A percentile compares a stretch with the other conserved stretches of the same genome.
phyloP scores from a whole-genome alignment of 1,284 basidiomycete genomes.

The Kalmanozyma brasiliensis region DNA sequence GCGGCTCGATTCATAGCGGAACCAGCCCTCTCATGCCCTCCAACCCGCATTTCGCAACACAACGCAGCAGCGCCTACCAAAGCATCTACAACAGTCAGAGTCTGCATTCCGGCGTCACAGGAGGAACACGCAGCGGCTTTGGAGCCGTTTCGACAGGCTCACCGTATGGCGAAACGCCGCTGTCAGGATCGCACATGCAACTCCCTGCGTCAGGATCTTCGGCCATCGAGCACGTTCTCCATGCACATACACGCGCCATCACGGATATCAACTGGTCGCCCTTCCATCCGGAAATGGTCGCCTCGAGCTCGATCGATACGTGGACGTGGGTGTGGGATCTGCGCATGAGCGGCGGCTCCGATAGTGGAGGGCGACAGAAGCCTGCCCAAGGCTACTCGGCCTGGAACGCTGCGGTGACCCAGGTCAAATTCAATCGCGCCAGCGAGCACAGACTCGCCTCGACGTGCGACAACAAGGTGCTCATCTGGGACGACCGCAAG shows the following conservation, averaged over 20 bases:
- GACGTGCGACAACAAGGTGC: constrained; percentile 63
- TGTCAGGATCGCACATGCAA: constrained; percentile 19
- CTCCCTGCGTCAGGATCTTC: constrained; percentile 35
- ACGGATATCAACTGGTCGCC: constrained; percentile 68
- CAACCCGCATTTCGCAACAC: constrained; percentile 30
- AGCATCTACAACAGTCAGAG: constrained; percentile 41
- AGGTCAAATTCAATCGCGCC: constrained; percentile 63
- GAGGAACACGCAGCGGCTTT: constrained; percentile 34
- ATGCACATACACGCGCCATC: constrained; percentile 64
- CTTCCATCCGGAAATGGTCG: constrained; percentile 64
- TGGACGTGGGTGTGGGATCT: constrained; percentile 68
- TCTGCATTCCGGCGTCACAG: constrained; percentile 35
- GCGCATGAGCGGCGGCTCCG: constrained; percentile 45
- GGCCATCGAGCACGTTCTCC: constrained; percentile 61
- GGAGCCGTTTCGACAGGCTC: constrained; percentile 25
- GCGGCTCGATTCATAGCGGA: constrained; percentile 31
- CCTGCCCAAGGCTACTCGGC: constrained; percentile 64
- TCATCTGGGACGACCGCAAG: constrained; percentile 67
- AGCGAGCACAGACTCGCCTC: constrained; percentile 53
- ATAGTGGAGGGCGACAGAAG: constrained; percentile 28
- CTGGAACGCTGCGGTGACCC: constrained; percentile 66
- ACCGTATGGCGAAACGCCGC: constrained; percentile 24
- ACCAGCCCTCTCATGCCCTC: constrained; percentile 36
- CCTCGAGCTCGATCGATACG: constrained; percentile 65
- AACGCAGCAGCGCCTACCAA: constrained; percentile 41